Conservation (phyloP, 371 early-diverging fungal genomes). For the Rhizopus arrhizus region DNA sequence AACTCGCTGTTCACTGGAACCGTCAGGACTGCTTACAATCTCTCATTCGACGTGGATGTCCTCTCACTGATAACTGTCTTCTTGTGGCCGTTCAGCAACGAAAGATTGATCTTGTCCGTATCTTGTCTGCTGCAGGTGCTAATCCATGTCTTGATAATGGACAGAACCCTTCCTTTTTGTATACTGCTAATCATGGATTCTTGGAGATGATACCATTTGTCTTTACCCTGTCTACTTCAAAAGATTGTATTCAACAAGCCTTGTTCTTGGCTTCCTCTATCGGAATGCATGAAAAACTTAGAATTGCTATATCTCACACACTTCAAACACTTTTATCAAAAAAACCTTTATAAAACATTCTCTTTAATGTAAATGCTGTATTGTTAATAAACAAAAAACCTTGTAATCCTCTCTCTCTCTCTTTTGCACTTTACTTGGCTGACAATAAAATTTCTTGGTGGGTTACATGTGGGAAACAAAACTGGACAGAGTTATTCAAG, state of each 20-base stretch:
- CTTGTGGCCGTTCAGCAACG: slow-evolving; percentile 48
- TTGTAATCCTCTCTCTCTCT: no score
- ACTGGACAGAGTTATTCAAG: no score
- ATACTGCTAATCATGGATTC: slow-evolving; percentile 50
- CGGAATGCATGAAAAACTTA: slow-evolving; percentile 22
- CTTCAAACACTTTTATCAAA: slow-evolving; percentile 17
- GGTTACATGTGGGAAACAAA: no score
- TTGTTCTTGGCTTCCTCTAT: slow-evolving; percentile 24
- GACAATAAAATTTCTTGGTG: no score
- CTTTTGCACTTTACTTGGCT: no score
- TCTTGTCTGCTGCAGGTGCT: slow-evolving; percentile 27
- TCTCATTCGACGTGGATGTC: slow-evolving; percentile 28
- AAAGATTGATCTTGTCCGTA: slow-evolving; percentile 48
- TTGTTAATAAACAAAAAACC: no score
- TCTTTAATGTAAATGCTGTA: no score
- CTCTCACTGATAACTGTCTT: slow-evolving; percentile 17
- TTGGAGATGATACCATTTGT: slow-evolving; percentile 44
- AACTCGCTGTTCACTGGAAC: slow-evolving; percentile 39
- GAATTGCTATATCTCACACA: slow-evolving; percentile 10
- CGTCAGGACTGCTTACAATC: slow-evolving; percentile 37
- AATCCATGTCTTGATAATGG: slow-evolving; percentile 33
- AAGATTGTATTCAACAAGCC: slow-evolving; percentile 37
- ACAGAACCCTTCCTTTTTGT: slow-evolving; percentile 40
- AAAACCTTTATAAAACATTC: neutral
- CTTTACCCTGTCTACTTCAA: slow-evolving; percentile 34